These are phyloP conservation scores for Parascedosporium putredinis DNA, from an alignment of 2,329 filamentous ascomycete species.

Conservation along the genomic window DNA sequence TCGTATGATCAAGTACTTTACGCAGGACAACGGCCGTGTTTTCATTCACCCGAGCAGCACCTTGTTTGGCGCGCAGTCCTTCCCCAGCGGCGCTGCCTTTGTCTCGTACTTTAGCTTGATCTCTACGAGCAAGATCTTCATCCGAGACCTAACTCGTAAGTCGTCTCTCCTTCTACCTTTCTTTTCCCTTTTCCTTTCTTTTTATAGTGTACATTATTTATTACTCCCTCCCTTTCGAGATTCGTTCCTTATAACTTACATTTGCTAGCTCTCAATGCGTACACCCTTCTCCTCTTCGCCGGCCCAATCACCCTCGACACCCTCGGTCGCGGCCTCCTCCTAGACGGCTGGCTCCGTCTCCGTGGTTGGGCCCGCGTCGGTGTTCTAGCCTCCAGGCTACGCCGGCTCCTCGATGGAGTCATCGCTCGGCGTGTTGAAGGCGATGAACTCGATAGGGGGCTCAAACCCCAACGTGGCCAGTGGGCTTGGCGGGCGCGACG, in stretches of 20 bases:
- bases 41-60: constrained; percentile 89
- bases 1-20: constrained; percentile 84
- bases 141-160: constrained; percentile 80
- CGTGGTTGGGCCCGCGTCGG: constrained; percentile 92
- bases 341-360: constrained; percentile 82
- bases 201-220: too few relatives aligned
- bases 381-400: constrained; percentile 71
- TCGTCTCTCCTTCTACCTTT: constrained; percentile 15
- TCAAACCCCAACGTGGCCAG: too few relatives aligned
- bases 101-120: constrained; percentile 89
- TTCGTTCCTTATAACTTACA: constrained; percentile 14
- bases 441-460: constrained; percentile 27
- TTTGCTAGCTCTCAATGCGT: constrained; percentile 70
- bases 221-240: too few relatives aligned
- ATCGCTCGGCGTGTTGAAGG: constrained; percentile 74
- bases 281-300: constrained; percentile 77
- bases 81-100: constrained; percentile 65
- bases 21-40: constrained; percentile 72
- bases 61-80: constrained; percentile 72
- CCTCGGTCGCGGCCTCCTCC: constrained; percentile 71
- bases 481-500: constrained; percentile 38
- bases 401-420: constrained; percentile 77
- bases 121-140: constrained; percentile 82
- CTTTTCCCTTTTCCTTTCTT: background rate
- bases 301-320: constrained; percentile 81